These are phyloP conservation scores for Isatis lusitanica DNA, from an alignment of 441 rosid species.

Conservation along the genomic window DNA sequence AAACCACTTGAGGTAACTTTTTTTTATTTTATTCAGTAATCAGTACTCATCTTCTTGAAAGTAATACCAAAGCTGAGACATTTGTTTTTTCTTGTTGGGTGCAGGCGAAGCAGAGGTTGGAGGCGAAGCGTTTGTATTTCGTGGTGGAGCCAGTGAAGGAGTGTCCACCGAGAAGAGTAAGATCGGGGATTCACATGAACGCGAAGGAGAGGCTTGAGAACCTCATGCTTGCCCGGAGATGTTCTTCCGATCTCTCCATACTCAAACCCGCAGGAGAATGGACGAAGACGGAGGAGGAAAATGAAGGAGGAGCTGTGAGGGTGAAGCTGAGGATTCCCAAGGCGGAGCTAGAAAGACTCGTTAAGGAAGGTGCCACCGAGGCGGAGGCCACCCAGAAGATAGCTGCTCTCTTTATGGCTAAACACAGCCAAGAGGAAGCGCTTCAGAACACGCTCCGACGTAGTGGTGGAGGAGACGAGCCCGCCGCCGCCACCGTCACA, in stretches of 20 bases:
- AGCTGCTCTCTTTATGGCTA: constrained; percentile 30
- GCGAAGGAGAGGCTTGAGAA: constrained; percentile 90
- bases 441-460: constrained; percentile 27
- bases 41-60: neutral
- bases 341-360: constrained; percentile 61
- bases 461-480: constrained; percentile 30
- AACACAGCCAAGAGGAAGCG: neutral
- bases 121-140: constrained; percentile 75
- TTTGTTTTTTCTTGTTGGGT: neutral
- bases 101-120: constrained; percentile 48
- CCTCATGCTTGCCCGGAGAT: constrained; percentile 75
- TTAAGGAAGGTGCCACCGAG: constrained; percentile 63
- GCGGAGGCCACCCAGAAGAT: constrained; percentile 70
- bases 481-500: neutral
- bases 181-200: constrained; percentile 73
- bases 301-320: constrained; percentile 36
- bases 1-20: constrained; percentile 51
- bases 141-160: constrained; percentile 61
- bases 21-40: too few species aligned
- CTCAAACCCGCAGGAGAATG: constrained; percentile 37
- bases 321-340: constrained; percentile 71
- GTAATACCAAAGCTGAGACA: neutral
- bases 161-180: constrained; percentile 66
- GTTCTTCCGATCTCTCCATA: constrained; percentile 73
- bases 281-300: constrained; percentile 11